These are phyloP conservation scores for Fusarium liriodendri DNA, from an alignment of 2,329 filamentous ascomycete genomes.

Conservation along the genomic window DNA sequence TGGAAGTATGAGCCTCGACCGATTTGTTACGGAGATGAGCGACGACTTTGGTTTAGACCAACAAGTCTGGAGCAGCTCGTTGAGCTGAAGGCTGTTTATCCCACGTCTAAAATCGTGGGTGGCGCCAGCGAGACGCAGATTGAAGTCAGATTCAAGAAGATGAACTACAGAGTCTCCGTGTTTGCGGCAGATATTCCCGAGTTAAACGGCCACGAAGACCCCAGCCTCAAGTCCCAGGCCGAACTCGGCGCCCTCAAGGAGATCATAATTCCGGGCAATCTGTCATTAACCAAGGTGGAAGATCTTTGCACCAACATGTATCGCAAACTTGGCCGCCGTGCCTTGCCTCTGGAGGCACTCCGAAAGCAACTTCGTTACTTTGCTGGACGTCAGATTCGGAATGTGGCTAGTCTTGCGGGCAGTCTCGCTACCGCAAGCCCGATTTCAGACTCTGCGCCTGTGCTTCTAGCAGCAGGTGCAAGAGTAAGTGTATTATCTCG, in stretches of 20 bases:
- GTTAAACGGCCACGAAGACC: slow-evolving; percentile 51
- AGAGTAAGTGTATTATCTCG: not conserved
- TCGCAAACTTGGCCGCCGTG: slow-evolving; percentile 43
- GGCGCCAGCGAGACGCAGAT: slow-evolving; percentile 94
- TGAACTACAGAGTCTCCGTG: slow-evolving; percentile 85
- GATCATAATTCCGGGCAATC: slow-evolving; percentile 6
- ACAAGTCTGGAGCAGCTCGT: slow-evolving; percentile 75
- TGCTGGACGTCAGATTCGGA: slow-evolving; percentile 88
- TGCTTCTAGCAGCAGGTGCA: slow-evolving; percentile 80
- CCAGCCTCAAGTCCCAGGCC: not conserved
- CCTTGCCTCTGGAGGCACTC: slow-evolving; percentile 83
- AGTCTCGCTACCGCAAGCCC: slow-evolving; percentile 91
- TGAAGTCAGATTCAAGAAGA: slow-evolving; percentile 93
- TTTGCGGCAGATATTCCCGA: slow-evolving; percentile 90
- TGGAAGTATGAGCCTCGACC: slow-evolving; percentile 81
- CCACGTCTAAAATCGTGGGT: slow-evolving; percentile 86
- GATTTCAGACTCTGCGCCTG: slow-evolving; percentile 90
- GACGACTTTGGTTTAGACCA: slow-evolving; percentile 88
- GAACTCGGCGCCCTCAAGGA: not conserved
- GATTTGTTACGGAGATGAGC: slow-evolving; percentile 86
- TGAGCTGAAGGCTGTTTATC: slow-evolving; percentile 67
- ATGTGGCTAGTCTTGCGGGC: slow-evolving; percentile 88
- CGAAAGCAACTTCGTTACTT: slow-evolving; percentile 91
- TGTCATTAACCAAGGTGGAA: slow-evolving; percentile 7
- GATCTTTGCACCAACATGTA: not conserved